A percentile compares a stretch with the other conserved stretches of the same genome.
Evolutionary conservation across 1,284 basidiomycete genomes (phyloP).

Genomic region (Dichomitus squalens): DNA sequence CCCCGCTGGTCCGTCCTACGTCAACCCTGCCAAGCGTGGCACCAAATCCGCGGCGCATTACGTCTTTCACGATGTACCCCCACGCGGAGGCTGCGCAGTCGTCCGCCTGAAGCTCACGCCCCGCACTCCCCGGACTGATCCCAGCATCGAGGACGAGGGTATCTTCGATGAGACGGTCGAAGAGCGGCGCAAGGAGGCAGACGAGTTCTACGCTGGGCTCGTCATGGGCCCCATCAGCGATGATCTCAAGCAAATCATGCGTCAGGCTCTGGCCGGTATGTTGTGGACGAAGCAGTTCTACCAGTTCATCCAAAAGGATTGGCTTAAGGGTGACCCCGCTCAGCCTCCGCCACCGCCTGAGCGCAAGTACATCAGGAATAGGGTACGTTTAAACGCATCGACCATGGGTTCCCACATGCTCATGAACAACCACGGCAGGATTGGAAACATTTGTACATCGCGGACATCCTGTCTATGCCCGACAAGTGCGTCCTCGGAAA

Average conservation of each 20-base stretch:
- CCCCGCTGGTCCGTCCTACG: slow-evolving; percentile 56
- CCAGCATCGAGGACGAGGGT: slow-evolving; percentile 85
- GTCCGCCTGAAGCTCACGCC: slow-evolving; percentile 94
- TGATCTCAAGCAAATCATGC: slow-evolving; percentile 94
- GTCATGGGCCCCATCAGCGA: slow-evolving; percentile 84
- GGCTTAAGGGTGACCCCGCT: slow-evolving; percentile 93
- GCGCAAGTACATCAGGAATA: slow-evolving; percentile 85
- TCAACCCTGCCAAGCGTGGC: slow-evolving; percentile 87
- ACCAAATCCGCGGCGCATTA: slow-evolving; percentile 96
- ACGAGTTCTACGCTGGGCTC: slow-evolving; percentile 92
- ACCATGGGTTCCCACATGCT: background rate
- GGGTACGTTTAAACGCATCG: slow-evolving; percentile 46
- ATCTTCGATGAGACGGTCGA: slow-evolving; percentile 90
- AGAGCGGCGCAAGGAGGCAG: slow-evolving; percentile 87
- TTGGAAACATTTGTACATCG: slow-evolving; percentile 94
- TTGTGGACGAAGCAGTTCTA: slow-evolving; percentile 99
- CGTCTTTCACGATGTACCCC: slow-evolving; percentile 84
- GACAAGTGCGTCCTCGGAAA: slow-evolving; percentile 69
- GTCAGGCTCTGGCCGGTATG: slow-evolving; percentile 98
- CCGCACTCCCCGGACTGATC: slow-evolving; percentile 72
- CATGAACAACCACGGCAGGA: slow-evolving; percentile 50
- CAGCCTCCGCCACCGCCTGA: slow-evolving; percentile 94
- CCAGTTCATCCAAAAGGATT: slow-evolving; percentile 94
- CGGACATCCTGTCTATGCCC: slow-evolving; percentile 97
- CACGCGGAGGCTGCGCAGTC: slow-evolving; percentile 91